phyloP scores from a whole-genome alignment of 1,284 basidiomycete species.

The Paramarasmius palmivorus region DNA sequence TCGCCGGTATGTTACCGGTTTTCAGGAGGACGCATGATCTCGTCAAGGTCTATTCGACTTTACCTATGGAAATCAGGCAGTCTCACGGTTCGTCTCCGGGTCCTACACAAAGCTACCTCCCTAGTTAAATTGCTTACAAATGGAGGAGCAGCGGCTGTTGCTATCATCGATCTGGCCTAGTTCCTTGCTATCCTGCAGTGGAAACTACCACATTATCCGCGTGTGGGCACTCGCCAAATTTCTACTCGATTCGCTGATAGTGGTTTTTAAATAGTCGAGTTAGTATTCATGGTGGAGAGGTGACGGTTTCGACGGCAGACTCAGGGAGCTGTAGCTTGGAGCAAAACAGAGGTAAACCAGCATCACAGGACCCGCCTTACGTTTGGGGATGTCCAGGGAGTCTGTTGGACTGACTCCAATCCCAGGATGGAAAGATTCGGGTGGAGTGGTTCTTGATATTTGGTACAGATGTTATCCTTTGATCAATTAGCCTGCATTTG shows the following conservation, averaged over 20 bases:
- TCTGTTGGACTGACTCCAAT: too few relatives aligned
- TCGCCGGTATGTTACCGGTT: background rate
- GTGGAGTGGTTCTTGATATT: too few relatives aligned
- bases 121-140: background rate
- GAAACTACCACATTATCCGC: background rate
- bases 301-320: background rate
- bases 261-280: slow-evolving; percentile 1
- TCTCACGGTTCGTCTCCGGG: slow-evolving; percentile 1
- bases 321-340: too few relatives aligned
- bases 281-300: background rate
- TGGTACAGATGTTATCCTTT: too few relatives aligned
- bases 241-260: slow-evolving; percentile 1
- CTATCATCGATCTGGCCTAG: background rate
- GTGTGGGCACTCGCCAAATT: slow-evolving; percentile 1
- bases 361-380: too few relatives aligned
- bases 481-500: too few relatives aligned
- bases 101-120: background rate
- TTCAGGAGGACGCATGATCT: background rate
- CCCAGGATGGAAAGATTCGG: too few relatives aligned
- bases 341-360: too few relatives aligned
- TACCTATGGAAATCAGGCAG: background rate
- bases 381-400: too few relatives aligned
- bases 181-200: background rate
- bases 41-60: background rate
- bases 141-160: background rate